Conservation (phyloP, 495 filamentous ascomycete genomes). For the Lasiosphaeria miniovina region DNA sequence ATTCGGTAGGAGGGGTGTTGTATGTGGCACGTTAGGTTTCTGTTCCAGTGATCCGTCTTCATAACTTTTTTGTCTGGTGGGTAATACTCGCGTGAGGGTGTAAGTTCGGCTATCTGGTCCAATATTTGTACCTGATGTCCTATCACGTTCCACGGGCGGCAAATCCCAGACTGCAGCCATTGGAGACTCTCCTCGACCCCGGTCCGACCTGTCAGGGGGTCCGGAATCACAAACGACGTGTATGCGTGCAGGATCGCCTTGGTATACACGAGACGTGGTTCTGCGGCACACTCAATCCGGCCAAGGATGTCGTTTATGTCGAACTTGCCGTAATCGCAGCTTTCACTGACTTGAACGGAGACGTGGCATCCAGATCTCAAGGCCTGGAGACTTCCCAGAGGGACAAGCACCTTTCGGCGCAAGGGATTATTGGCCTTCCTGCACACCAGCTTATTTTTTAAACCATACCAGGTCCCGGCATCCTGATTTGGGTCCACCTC, state of each 20-base stretch:
- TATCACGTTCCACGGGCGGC: constrained; percentile 37
- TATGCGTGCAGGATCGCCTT: constrained; percentile 58
- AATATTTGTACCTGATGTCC: constrained; percentile 31
- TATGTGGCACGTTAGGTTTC: constrained; percentile 42
- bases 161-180: constrained; percentile 50
- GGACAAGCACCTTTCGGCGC: constrained; percentile 38
- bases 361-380: constrained; percentile 33
- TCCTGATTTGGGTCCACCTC: constrained; percentile 52
- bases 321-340: constrained; percentile 39
- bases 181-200: constrained; percentile 59
- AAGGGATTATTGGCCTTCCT: constrained; percentile 24
- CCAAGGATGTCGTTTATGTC: constrained; percentile 48
- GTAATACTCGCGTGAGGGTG: constrained; percentile 55
- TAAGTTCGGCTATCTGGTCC: constrained; percentile 39
- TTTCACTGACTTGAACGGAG: constrained; percentile 17
- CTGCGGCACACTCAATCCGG: constrained; percentile 43
- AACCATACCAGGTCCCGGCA: constrained; percentile 50
- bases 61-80: constrained; percentile 47
- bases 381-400: constrained; percentile 22
- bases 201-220: constrained; percentile 54
- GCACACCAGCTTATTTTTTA: constrained; percentile 45
- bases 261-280: constrained; percentile 45
- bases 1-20: constrained; percentile 52
- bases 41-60: constrained; percentile 49
- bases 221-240: constrained; percentile 57